phyloP scores from a whole-genome alignment of 2,329 filamentous ascomycete genomes.

The Trichoderma simmonsii region DNA sequence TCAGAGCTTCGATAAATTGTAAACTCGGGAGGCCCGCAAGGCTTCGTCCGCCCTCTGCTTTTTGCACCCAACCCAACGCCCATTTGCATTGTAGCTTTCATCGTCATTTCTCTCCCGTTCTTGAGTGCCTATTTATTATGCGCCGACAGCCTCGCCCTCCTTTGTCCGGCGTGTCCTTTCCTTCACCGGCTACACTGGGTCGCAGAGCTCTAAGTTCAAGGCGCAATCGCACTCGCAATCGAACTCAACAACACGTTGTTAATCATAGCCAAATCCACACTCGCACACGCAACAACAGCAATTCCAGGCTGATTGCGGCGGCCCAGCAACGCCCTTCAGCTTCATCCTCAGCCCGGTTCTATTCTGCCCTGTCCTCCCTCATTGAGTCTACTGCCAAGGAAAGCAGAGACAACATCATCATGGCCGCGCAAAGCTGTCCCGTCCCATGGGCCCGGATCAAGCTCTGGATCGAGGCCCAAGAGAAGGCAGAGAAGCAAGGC shows the following conservation, averaged over 20 bases:
- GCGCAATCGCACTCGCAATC: neutral
- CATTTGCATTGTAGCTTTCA: neutral
- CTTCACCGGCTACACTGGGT: neutral
- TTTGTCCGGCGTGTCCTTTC: neutral
- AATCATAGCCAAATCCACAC: neutral
- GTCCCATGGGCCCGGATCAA: constrained; percentile 37
- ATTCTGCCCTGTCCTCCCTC: neutral
- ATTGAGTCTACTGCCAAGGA: neutral
- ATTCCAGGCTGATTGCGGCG: neutral
- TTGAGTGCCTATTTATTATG: neutral
- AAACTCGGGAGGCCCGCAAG: neutral
- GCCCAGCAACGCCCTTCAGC: neutral
- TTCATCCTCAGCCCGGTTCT: neutral
- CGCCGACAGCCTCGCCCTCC: neutral
- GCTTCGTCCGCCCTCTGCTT: neutral
- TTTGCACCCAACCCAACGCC: neutral
- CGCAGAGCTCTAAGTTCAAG: neutral
- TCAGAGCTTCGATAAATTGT: neutral
- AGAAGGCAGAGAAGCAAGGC: constrained; percentile 33
- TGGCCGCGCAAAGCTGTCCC: neutral
- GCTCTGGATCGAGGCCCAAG: constrained; percentile 41
- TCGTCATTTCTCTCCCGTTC: neutral
- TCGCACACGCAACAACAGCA: neutral
- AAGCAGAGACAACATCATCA: neutral
- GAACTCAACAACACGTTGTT: neutral